Conservation (phyloP, 345 rosid genomes). For the Hevea brasiliensis region DNA sequence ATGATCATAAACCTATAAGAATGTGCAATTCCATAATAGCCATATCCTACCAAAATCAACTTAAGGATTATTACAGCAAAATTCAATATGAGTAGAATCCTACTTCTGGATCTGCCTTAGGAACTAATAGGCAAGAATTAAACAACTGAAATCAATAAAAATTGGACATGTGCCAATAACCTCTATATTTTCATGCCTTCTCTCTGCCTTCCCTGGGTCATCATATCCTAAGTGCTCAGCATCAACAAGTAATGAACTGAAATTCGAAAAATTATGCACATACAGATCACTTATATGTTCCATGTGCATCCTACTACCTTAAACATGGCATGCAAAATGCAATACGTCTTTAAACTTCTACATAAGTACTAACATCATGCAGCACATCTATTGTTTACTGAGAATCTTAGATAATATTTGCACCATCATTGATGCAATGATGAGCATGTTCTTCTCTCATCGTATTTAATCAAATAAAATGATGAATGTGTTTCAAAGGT, state of each 20-base stretch:
- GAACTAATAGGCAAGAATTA: neutral
- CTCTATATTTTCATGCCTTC: neutral
- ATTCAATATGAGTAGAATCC: neutral
- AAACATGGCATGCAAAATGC: no score
- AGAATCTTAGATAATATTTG: neutral
- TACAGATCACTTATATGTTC: no score
- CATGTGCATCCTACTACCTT: no score
- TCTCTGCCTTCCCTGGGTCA: neutral
- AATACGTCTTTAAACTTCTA: neutral
- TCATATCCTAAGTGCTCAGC: neutral
- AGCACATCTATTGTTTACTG: neutral
- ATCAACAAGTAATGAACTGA: neutral
- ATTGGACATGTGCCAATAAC: neutral
- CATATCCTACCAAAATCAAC: neutral
- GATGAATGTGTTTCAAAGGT: neutral
- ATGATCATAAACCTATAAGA: neutral
- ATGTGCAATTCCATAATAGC: neutral
- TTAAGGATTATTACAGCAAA: neutral
- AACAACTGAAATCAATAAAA: neutral
- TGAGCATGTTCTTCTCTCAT: no score
- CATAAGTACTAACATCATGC: neutral
- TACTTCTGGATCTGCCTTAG: neutral
- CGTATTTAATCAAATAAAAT: no score
- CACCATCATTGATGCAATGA: neutral
- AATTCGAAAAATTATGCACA: neutral